Conservation (phyloP, 495 filamentous ascomycete genomes). For the Lineolata rhizophorae region DNA sequence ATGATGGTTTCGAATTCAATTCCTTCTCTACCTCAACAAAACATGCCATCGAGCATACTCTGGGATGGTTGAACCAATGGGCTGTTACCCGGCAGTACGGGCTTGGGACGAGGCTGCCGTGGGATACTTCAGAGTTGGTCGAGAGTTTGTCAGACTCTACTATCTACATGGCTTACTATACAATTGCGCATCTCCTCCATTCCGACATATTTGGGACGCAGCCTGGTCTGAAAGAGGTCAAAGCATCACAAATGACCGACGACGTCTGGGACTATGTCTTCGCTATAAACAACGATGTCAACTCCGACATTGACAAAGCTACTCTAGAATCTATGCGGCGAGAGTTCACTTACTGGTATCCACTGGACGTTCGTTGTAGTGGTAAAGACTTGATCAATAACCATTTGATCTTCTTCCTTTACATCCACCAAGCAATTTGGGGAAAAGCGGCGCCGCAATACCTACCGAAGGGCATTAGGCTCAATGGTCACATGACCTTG, state of each 20-base stretch:
- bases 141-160: constrained; percentile 80
- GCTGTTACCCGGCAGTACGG: constrained; percentile 84
- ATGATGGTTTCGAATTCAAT: constrained; percentile 37
- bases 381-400: constrained; percentile 23
- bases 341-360: constrained; percentile 95
- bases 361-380: constrained; percentile 62
- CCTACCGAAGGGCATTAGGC: constrained; percentile 66
- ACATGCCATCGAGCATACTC: constrained; percentile 60
- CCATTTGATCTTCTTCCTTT: constrained; percentile 90
- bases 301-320: constrained; percentile 47
- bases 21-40: constrained; percentile 60
- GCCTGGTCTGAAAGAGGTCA: constrained; percentile 41
- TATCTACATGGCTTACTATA: constrained; percentile 95
- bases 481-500: constrained; percentile 80
- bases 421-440: constrained; percentile 84
- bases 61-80: constrained; percentile 89
- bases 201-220: constrained; percentile 57
- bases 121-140: constrained; percentile 72
- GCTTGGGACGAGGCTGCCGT: constrained; percentile 85
- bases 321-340: constrained; percentile 56
- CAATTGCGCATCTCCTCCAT: constrained; percentile 73
- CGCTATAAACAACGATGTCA: constrained; percentile 35
- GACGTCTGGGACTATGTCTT: constrained; percentile 96
- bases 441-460: constrained; percentile 33
- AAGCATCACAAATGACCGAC: constrained; percentile 75